Evolutionary conservation across 2,329 filamentous ascomycete species (phyloP), one percentile per base, ranked within the genome.

Genomic region (Cryphonectria parasitica): DNA sequence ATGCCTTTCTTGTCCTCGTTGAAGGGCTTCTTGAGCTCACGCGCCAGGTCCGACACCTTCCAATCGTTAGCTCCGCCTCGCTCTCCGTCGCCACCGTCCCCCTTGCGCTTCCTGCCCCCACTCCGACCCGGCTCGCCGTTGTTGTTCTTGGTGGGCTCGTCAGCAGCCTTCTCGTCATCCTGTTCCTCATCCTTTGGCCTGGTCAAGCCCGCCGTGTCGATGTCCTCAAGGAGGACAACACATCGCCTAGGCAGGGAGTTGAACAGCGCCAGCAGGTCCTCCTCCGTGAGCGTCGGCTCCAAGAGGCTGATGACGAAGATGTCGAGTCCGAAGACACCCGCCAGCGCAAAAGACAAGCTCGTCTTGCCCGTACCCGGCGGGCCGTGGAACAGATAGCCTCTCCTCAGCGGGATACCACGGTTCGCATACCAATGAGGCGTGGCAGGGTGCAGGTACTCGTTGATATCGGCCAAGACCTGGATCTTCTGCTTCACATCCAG

Each of bases 331-430:
- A 92, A 91, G 1, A 89, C 83, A 0, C 89, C 89, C 0, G 90
- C 90, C 11, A 92, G 79, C 0, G 90, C 89, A 75, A 90, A 90
- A 0, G 87, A 90, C 19, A 92, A 84, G 41, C 86, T 89, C 0
- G 89, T 92, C 79, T 94, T 94, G 28, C 92, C 91, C 0, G 90
- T 93, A 0, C 92, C 91, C 0, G 91, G 91, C 0, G 91, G 91
- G 0, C 93, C 92, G 75, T 93, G 86, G 74, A 95, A 93, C 0
- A 95, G 85, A 75, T 95, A 95, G 0, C 93, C 93, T 41, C 93
- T 82, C 0, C 93, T 86, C 67, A 95, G 89, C 0, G 92, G 92
- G 41, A 95, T 93, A 0, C 92, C 92, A 1, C 91, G 85, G 64
- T 89, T 89, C 0, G 91, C 88, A 76, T 95, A 95, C 91, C 92